Base-by-base conservation (phyloP, 257 asterid species). In the Fraxinus cuspidata region DNA sequence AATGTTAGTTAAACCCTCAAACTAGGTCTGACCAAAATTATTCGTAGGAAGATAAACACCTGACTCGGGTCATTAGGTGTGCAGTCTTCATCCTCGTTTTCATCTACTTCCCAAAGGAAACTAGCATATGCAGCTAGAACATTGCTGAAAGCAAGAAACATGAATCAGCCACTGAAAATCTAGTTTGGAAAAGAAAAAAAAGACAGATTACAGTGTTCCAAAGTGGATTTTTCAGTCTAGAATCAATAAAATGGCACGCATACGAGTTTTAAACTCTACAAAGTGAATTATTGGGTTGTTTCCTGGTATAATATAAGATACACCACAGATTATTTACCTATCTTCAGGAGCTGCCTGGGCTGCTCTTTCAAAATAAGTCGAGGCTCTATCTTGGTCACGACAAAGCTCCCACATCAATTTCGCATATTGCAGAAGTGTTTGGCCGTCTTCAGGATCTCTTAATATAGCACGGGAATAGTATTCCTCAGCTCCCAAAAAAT, bases 101-200 rank as follows among this genome's bases (percentile, higher is more conserved):
- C 94, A 73, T 84, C 96, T n/a, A 85, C 77, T 29, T 87, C 89
- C 99, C 98, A 95, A 56, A 95, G 88, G 77, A 92, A 93, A 79
- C 87, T 86, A 44, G 98, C 94, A 78, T 88, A 88, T 74, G 96
- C 96, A 49, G 93, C 97, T 73, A 85, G 96, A 80, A 93, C 88
- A 83, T 91, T 65, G 81, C 99, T 95, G 90, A 67, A 81, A 83
- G 81, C 67, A 74, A 58, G 70, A 82, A 75, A 56, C 23, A 79
- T 53, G 71, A 56, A 40, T 83, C 77, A 76, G 73, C 40, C 68
- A 40, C 38, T 38, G 23, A 71, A 38, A 21, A 58, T 42, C 19
- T 38, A 56, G 64, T n/a, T 74, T 21, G 12, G 60, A 5, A 3
- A 27, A 1, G 3, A 37, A 18, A 9, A 7, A 7, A 38, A 38